Base-by-base conservation (phyloP, 2,329 filamentous ascomycete species). In the Cladosporium sp. region DNA sequence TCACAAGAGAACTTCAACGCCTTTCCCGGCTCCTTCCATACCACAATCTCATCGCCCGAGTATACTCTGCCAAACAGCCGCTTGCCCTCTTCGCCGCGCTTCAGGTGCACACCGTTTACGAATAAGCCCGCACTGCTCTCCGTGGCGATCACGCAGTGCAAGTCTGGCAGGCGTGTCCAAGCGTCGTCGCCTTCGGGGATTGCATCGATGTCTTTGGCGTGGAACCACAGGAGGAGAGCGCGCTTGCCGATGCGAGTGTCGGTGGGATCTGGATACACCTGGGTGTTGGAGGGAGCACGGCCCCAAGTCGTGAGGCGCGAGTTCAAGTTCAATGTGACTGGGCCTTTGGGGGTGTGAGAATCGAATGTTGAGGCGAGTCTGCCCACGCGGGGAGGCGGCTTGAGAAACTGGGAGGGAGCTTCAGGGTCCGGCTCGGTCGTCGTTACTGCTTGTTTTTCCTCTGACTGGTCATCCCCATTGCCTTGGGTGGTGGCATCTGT, bases 201-300 rank as follows among this genome's bases (percentile, higher is more conserved):
- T 75, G 74, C 51, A 12, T 88, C 84, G 51, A 84, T 84, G 9
- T 79, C 80, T 0, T 36, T 83, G 78, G 80, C 83, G 77, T 85
- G 89, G 25, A 93, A 80, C 29, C 88, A 75, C 32, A 96, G 73
- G 60, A 87, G 85, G 58, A 95, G 82, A 0, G 88, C 89, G 55
- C 84, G 84, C 63, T 92, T 92, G 1, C 91, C 88, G 30, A 97
- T 81, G 13, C 83, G 84, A 2, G 75, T 77, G 57, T 96, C 88
- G 19, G 72, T 70, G 25, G 67, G 71, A 41, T 83, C 73, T 1
- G 78, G 68, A 60, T 90, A 88, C 2, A 83, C 73, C 25, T 83
- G 69, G 0, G 85, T 92, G 59, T 89, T 91, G 16, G 77, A 73
- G 1, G 69, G 72, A 0, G 80, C 79, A 20, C 92, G 82, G 25